Evolutionary conservation across 345 rosid genomes (phyloP).

Genomic region (Raphanus raphanistrum): DNA sequence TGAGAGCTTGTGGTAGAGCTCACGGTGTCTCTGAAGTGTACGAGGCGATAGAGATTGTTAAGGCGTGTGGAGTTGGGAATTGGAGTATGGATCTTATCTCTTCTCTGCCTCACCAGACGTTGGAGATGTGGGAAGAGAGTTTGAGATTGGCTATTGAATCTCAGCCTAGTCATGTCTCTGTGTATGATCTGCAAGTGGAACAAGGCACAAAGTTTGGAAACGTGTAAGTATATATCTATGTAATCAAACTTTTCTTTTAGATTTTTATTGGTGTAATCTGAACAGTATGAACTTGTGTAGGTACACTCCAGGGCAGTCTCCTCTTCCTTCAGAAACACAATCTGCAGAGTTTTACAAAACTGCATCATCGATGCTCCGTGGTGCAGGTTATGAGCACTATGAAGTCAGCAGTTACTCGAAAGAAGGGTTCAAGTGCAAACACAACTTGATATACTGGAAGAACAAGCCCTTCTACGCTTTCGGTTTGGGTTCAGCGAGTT

Average conservation of each 20-base stretch:
- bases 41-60: conserved; percentile 71
- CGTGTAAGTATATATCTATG: conserved; percentile 49
- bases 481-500: conserved; percentile 96
- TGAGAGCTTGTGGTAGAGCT: conserved; percentile 90
- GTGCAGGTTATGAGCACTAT: conserved; percentile 73
- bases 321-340: conserved; percentile 78
- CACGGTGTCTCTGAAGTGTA: conserved; percentile 76
- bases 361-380: conserved; percentile 66
- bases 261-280: conserved; percentile 1
- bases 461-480: conserved; percentile 79
- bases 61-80: conserved; percentile 63
- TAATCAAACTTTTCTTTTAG: background rate
- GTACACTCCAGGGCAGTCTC: conserved; percentile 84
- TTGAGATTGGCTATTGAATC: conserved; percentile 60
- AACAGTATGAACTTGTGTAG: conserved; percentile 45
- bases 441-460: conserved; percentile 86
- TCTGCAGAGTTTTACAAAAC: conserved; percentile 79
- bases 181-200: conserved; percentile 97
- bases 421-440: conserved; percentile 73
- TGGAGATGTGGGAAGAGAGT: conserved; percentile 85
- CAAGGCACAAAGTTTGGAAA: conserved; percentile 83
- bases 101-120: conserved; percentile 82
- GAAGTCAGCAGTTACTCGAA: conserved; percentile 81
- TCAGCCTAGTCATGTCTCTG: conserved; percentile 72
- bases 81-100: conserved; percentile 97